These are phyloP conservation scores for Aspergillus bombycis DNA, from an alignment of 2,329 filamentous ascomycete genomes.

Conservation along the genomic window DNA sequence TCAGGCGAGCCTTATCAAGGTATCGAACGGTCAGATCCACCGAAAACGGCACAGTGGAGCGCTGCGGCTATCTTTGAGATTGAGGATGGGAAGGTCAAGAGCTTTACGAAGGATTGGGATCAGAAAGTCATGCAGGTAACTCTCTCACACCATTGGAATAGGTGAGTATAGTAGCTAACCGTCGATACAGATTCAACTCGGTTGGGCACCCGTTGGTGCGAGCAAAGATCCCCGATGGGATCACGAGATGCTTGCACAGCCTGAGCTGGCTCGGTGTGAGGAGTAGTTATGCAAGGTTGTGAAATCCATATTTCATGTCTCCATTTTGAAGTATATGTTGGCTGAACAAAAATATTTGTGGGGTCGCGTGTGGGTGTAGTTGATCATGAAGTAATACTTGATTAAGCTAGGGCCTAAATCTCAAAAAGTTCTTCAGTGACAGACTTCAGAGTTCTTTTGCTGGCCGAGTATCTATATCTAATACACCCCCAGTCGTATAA, in stretches of 20 bases:
- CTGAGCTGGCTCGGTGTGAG: slow-evolving; percentile 17
- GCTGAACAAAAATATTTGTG: not conserved
- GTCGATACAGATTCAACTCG: slow-evolving; percentile 22
- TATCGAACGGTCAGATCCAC: slow-evolving; percentile 33
- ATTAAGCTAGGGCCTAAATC: not conserved
- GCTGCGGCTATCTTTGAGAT: slow-evolving; percentile 46
- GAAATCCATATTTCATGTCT: no score
- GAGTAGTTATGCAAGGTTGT: not conserved
- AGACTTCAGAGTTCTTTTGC: not conserved
- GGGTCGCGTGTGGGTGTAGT: no score
- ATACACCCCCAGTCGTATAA: not conserved
- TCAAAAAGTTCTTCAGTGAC: not conserved
- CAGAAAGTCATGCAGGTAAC: slow-evolving; percentile 29
- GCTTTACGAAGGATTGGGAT: slow-evolving; percentile 45
- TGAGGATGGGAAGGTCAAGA: slow-evolving; percentile 38
- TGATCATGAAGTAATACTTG: not conserved
- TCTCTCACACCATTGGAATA: not conserved
- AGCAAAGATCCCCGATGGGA: slow-evolving; percentile 27
- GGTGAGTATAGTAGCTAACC: not conserved
- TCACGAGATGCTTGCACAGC: slow-evolving; percentile 20
- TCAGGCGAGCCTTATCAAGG: slow-evolving; percentile 40
- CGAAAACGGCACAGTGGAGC: slow-evolving; percentile 38
- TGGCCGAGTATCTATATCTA: not conserved
- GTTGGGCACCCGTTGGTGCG: slow-evolving; percentile 24
- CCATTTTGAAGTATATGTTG: not conserved